Percentiles rank a stretch among this genome's conserved stretches.
Evolutionary conservation across 139 green algal species (phyloP).

Genomic region (Micromonas pusilla): DNA sequence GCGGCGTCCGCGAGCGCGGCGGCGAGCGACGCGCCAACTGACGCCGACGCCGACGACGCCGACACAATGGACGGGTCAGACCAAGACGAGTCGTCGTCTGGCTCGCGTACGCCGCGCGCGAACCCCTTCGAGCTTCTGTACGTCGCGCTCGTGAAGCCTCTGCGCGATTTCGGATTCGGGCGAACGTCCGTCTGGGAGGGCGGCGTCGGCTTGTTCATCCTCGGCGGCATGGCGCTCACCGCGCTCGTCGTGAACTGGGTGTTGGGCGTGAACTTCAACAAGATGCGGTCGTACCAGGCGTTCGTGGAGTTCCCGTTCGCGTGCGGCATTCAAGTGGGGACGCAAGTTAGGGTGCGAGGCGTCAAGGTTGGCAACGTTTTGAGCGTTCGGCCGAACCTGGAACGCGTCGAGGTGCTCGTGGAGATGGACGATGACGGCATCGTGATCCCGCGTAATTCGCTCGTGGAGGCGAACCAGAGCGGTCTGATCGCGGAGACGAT

Average conservation of each 20-base stretch:
- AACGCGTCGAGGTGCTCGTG: conserved; percentile 79
- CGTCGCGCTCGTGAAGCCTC: too few relatives aligned
- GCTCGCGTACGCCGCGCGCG: too few relatives aligned
- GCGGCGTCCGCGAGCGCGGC: too few relatives aligned
- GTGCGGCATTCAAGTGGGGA: conserved; percentile 91
- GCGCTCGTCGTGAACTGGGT: conserved; percentile 38
- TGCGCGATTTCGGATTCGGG: conserved; percentile 49
- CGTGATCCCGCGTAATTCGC: conserved; percentile 83
- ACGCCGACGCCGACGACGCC: too few relatives aligned
- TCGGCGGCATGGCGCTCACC: conserved; percentile 34
- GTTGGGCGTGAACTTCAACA: conserved; percentile 25
- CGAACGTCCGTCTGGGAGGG: conserved; percentile 42
- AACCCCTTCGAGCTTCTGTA: too few relatives aligned
- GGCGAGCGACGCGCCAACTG: too few relatives aligned
- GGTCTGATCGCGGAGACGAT: conserved; percentile 91
- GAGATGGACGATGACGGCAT: conserved; percentile 78
- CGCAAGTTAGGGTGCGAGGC: conserved; percentile 71
- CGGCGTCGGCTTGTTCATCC: conserved; percentile 46
- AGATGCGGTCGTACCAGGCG: conserved; percentile 37
- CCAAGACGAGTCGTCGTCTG: too few relatives aligned
- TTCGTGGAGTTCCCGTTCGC: conserved; percentile 74
- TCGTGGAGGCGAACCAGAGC: conserved; percentile 94
- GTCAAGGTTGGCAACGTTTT: conserved; percentile 80
- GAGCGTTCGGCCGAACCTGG: conserved; percentile 75
- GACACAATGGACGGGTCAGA: too few relatives aligned